phyloP scores from a whole-genome alignment of 768 basidiomycete species.

The Pisolithus albus region DNA sequence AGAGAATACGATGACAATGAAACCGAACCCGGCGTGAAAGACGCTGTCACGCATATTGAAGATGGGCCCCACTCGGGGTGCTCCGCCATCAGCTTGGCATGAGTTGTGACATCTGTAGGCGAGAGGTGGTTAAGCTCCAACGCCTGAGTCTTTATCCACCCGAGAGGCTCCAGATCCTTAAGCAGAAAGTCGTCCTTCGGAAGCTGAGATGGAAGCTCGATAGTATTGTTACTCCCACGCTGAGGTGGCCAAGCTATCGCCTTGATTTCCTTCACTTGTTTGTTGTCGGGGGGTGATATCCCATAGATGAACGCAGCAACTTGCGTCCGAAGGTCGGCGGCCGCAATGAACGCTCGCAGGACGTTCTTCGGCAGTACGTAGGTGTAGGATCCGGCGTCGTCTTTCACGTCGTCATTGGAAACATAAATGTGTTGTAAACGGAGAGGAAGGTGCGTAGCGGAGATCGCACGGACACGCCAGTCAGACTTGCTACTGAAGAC shows the following conservation, averaged over 20 bases:
- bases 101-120: constrained; percentile 87
- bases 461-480: constrained; percentile 98
- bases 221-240: constrained; percentile 88
- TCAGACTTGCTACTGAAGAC: constrained; percentile 99
- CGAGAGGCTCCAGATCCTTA: constrained; percentile 90
- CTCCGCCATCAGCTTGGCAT: constrained; percentile 94
- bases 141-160: constrained; percentile 96
- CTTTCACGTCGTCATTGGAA: constrained; percentile 98
- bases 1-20: constrained; percentile 90
- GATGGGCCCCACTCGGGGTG: constrained; percentile 94
- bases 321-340: constrained; percentile 92
- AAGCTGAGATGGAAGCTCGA: constrained; percentile 84
- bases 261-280: constrained; percentile 98
- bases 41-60: constrained; percentile 87
- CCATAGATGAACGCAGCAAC: constrained; percentile 94
- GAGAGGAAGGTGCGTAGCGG: constrained; percentile 90
- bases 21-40: constrained; percentile 97
- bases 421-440: constrained; percentile 99
- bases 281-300: constrained; percentile 88
- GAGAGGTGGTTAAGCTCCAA: constrained; percentile 89
- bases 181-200: constrained; percentile 94
- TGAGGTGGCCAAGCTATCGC: constrained; percentile 98
- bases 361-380: constrained; percentile 98
- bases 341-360: constrained; percentile 86
- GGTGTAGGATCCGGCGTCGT: constrained; percentile 90